phyloP scores from a whole-genome alignment of 2,329 filamentous ascomycete species.

The Botryotinia calthae region DNA sequence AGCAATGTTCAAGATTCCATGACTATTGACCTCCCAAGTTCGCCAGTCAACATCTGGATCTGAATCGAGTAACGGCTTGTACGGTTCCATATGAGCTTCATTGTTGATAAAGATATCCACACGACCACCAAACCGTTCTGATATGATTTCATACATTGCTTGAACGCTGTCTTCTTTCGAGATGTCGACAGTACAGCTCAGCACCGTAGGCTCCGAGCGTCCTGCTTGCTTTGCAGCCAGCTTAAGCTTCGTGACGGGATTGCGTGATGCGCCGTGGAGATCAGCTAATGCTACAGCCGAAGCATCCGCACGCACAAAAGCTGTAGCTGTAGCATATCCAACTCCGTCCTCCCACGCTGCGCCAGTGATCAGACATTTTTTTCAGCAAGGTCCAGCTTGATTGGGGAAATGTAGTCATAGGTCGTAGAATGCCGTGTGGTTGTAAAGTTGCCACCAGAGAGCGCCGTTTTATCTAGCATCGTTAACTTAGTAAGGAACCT shows the following conservation, averaged over 20 bases:
- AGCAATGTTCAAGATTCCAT: slow-evolving; percentile 24
- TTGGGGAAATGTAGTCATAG: slow-evolving; percentile 13
- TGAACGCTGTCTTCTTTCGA: background rate
- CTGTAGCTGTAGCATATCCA: slow-evolving; percentile 16
- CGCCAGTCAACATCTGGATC: slow-evolving; percentile 26
- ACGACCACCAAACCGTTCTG: slow-evolving; percentile 12
- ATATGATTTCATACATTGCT: background rate
- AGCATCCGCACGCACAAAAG: slow-evolving; percentile 14
- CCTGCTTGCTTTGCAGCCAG: slow-evolving; percentile 13
- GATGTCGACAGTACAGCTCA: slow-evolving; percentile 11
- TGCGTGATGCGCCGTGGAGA: background rate
- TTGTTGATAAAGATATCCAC: slow-evolving; percentile 32
- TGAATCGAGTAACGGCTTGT: slow-evolving; percentile 19
- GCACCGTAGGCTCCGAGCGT: background rate
- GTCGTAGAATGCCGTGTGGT: slow-evolving; percentile 2
- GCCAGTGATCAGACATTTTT: slow-evolving; percentile 9
- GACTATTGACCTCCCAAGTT: slow-evolving; percentile 29
- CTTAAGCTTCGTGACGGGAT: background rate
- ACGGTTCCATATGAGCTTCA: slow-evolving; percentile 25
- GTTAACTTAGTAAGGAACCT: background rate
- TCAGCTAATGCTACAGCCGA: slow-evolving; percentile 16
- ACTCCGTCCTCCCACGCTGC: slow-evolving; percentile 17
- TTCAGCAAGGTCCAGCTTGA: slow-evolving; percentile 1
- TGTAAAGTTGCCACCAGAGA: slow-evolving; percentile 11
- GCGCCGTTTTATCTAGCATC: background rate